Percentiles rank a stretch among this genome's conserved stretches.
phyloP scores from a whole-genome alignment of 2,329 filamentous ascomycete species.

The Grosmannia serpens region DNA sequence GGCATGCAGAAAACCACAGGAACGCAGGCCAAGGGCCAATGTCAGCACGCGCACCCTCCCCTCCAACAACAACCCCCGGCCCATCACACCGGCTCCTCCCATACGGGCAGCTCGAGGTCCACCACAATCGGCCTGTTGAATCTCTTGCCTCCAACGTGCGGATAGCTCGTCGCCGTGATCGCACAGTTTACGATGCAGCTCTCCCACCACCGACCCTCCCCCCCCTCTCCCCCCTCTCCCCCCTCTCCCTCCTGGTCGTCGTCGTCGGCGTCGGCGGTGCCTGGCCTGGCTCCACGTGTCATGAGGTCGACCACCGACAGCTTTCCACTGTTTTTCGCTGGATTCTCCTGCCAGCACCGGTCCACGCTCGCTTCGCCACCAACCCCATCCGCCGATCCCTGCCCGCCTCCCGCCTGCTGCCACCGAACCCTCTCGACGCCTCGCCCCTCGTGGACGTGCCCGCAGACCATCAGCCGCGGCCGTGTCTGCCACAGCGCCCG shows the following conservation, averaged over 20 bases:
- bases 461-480: slow-evolving; percentile 55
- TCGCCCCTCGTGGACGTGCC: slow-evolving; percentile 59
- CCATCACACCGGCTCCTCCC: slow-evolving; percentile 17
- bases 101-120: slow-evolving; percentile 60
- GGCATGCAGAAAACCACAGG: too few species aligned
- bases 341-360: slow-evolving; percentile 43
- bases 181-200: slow-evolving; percentile 75
- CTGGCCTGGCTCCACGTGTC: slow-evolving; percentile 23
- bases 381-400: slow-evolving; percentile 24
- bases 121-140: slow-evolving; percentile 78
- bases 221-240: neutral
- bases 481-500: slow-evolving; percentile 47
- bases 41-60: too few species aligned
- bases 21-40: too few species aligned
- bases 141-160: slow-evolving; percentile 47
- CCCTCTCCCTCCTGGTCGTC: slow-evolving; percentile 17
- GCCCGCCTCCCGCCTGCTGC: slow-evolving; percentile 37
- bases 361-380: slow-evolving; percentile 7
- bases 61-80: neutral
- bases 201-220: slow-evolving; percentile 39
- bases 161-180: slow-evolving; percentile 57
- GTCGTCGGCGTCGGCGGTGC: slow-evolving; percentile 31
- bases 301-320: slow-evolving; percentile 53
- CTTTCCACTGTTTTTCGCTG: slow-evolving; percentile 46
- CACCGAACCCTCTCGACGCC: slow-evolving; percentile 53